A percentile compares a stretch with the other conserved stretches of the same genome.
phyloP scores from a whole-genome alignment of 2,329 filamentous ascomycete genomes.

The Dissoconium aciculare region DNA sequence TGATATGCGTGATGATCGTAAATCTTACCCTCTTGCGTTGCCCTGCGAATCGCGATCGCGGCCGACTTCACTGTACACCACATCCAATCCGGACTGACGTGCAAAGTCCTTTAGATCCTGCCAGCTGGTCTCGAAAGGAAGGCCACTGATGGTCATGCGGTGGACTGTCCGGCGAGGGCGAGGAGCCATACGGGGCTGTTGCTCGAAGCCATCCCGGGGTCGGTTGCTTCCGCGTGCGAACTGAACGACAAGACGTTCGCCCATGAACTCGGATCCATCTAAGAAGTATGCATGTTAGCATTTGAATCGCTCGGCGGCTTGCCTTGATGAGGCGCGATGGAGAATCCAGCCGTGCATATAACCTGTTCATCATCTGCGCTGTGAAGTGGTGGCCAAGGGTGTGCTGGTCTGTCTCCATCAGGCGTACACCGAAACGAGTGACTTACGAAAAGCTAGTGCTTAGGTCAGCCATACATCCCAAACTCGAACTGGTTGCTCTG shows the following conservation, averaged over 20 bases:
- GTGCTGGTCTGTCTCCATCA: no score
- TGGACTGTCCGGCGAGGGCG: slow-evolving; percentile 87
- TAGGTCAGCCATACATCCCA: slow-evolving; percentile 13
- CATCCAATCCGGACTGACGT: slow-evolving; percentile 87
- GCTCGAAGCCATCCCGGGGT: slow-evolving; percentile 47
- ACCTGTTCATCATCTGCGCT: no score
- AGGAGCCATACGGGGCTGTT: slow-evolving; percentile 50
- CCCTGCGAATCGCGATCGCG: slow-evolving; percentile 64
- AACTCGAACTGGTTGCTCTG: no score
- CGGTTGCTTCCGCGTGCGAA: slow-evolving; percentile 76
- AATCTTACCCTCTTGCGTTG: slow-evolving; percentile 50
- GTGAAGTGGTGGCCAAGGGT: background rate
- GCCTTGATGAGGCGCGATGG: background rate
- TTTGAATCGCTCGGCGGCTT: slow-evolving; percentile 14
- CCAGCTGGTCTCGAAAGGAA: slow-evolving; percentile 98
- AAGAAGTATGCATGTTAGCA: slow-evolving; percentile 21
- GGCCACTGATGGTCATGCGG: slow-evolving; percentile 94
- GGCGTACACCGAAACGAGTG: no score
- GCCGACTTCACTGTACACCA: slow-evolving; percentile 93
- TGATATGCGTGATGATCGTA: background rate
- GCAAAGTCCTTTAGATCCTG: slow-evolving; percentile 99
- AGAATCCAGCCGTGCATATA: no score
- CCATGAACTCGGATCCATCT: slow-evolving; percentile 98
- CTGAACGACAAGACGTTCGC: slow-evolving; percentile 91
- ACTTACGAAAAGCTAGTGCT: slow-evolving; percentile 46